Percentiles rank a stretch among this genome's conserved stretches.
These are phyloP conservation scores for Spiraea crenata DNA, from an alignment of 331 rosid species.

Conservation along the genomic window DNA sequence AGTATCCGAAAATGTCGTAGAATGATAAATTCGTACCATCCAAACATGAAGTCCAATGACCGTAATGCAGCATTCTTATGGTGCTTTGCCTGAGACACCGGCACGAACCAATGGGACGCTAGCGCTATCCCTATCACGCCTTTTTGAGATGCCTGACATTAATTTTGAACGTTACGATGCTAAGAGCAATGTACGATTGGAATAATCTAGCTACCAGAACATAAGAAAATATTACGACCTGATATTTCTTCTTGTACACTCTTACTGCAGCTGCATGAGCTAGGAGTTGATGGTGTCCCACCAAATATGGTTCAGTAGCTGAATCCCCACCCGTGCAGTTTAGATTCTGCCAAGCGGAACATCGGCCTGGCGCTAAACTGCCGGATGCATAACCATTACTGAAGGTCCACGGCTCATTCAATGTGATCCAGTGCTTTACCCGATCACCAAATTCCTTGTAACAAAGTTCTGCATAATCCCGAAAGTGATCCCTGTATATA, in stretches of 20 bases:
- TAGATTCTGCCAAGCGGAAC: constrained; percentile 42
- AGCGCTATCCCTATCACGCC: constrained; percentile 60
- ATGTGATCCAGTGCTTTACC: constrained; percentile 59
- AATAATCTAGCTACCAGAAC: no score
- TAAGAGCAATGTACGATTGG: no score
- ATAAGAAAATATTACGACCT: constrained; percentile 37
- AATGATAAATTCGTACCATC: constrained; percentile 61
- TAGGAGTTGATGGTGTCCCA: constrained; percentile 51
- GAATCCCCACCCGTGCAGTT: constrained; percentile 56
- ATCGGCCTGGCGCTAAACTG: constrained; percentile 40
- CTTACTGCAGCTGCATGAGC: constrained; percentile 60
- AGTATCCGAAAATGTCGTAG: no score
- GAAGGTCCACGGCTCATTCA: constrained; percentile 47
- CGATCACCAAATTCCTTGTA: constrained; percentile 59
- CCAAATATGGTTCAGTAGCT: constrained; percentile 55
- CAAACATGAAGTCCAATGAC: constrained; percentile 54
- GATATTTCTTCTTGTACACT: constrained; percentile 38
- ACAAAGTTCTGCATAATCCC: constrained; percentile 50
- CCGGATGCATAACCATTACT: constrained; percentile 36
- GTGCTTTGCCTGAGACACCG: constrained; percentile 23
- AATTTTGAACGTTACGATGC: no score
- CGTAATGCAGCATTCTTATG: constrained; percentile 37
- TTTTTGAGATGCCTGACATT: constrained; percentile 54
- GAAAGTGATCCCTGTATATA: constrained; percentile 27
- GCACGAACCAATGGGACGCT: constrained; percentile 39